Percentiles rank a stretch among this genome's conserved stretches.
Conservation (phyloP, 2,329 filamentous ascomycete species). For the Zarea fungicola region DNA sequence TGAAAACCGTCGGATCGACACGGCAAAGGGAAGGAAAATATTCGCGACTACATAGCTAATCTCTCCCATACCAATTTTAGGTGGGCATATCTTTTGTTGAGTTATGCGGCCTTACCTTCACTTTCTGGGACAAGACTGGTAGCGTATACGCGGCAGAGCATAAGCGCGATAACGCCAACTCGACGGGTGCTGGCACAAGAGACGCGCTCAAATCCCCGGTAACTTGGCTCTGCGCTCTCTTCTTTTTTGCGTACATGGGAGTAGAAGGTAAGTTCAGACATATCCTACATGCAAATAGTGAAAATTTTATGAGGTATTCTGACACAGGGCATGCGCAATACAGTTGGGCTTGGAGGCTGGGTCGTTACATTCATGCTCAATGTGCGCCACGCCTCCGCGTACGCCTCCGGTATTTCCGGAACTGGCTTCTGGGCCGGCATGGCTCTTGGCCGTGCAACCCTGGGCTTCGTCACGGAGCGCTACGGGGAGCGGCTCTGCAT, state of each 20-base stretch:
- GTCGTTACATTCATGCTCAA: conserved; percentile 75
- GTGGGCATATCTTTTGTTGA: conserved; percentile 50
- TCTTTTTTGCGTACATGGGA: conserved; percentile 69
- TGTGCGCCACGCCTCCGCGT: conserved; percentile 58
- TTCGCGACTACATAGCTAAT: too few species aligned
- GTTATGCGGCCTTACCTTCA: conserved; percentile 40
- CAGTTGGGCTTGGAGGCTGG: conserved; percentile 68
- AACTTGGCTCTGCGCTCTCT: conserved; percentile 62
- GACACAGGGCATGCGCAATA: not conserved
- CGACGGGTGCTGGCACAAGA: conserved; percentile 28
- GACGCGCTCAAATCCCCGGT: conserved; percentile 42
- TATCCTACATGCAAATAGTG: not conserved
- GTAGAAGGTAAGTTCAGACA: conserved; percentile 46
- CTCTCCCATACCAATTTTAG: too few species aligned
- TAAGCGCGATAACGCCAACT: conserved; percentile 19
- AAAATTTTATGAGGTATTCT: conserved; percentile 7
- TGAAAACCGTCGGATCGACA: too few species aligned
- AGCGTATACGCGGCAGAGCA: conserved; percentile 44
- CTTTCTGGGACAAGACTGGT: conserved; percentile 58
- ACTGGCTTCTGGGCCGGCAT: conserved; percentile 79
- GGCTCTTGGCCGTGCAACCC: conserved; percentile 58
- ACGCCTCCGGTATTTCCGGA: conserved; percentile 65
- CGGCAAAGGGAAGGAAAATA: too few species aligned
- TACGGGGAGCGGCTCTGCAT: conserved; percentile 60
- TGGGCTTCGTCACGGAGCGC: conserved; percentile 66